Evolutionary conservation across 352 stramenopile species (phyloP), one percentile per base, ranked within the genome.

Genomic region (Thalassiosira ordinaria): DNA sequence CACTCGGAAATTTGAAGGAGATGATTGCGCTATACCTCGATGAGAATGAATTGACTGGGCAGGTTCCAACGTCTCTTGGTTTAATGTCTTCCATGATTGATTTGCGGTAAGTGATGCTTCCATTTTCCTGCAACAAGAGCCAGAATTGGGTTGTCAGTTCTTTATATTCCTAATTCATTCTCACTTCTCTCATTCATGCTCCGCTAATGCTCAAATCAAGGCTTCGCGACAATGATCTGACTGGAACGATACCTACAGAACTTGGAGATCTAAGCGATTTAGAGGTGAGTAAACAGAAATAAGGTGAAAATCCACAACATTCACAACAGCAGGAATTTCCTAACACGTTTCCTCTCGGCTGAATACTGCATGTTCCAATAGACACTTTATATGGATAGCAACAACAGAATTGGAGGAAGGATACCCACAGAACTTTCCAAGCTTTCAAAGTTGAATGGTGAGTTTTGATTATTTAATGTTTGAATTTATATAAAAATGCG

Each of bases 11-110:
- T 41, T 67, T 91, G 27, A 47, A 63, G 22, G 57, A 53, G 16
- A 49, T 89, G 37, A 70, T 71, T 26, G 68, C 76, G 13, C 69
- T 84, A 9, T 86, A 93, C 71, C 78, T 93, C 20, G 88, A 93
- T 60, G 57, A 84, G 0, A 83, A 81, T 27, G 39, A 62, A 57
- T 67, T 93, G 0, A 81, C 57, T 6, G 86, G 86, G 18, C 27
- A 70, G 24, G 87, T 93, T 72, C 88, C 88, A 11, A 63, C 26
- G 11, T 51, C 64, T 27, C 82, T 90, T 9, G 78, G 81, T 3
- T 46, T 74, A 24, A 51, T 91, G 49, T 72, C 59, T 55, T 72
- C 62, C 24, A 74, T 84, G 49, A 51, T 76, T 7, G 76, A 84
- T 78, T 86, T 80, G 80, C 77, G 61, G 52, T 61, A 37, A 16